These are phyloP conservation scores for Gastrolobium bilobum DNA, from an alignment of 306 rosid species.

Conservation along the genomic window DNA sequence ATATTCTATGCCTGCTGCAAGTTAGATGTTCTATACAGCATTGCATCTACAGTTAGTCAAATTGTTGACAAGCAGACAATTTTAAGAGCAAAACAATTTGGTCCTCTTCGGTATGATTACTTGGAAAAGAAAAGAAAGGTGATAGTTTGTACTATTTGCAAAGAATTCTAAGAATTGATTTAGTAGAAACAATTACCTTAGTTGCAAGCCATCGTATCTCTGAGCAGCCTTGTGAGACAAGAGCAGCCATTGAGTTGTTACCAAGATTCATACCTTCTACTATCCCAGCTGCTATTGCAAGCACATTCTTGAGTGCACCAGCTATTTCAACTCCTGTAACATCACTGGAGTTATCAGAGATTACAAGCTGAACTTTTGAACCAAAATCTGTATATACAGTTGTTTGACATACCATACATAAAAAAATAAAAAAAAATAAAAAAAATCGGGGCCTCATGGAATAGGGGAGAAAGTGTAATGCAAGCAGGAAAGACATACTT, in stretches of 20 bases:
- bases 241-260: conserved; percentile 97
- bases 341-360: conserved; percentile 96
- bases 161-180: conserved; percentile 14
- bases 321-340: conserved; percentile 99
- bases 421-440: neutral
- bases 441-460: conserved; percentile 27
- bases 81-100: conserved; percentile 11
- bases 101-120: neutral
- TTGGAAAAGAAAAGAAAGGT: conserved; percentile 1
- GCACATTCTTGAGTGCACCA: conserved; percentile 96
- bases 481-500: conserved; percentile 32
- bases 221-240: conserved; percentile 95
- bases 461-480: conserved; percentile 15
- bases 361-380: conserved; percentile 69
- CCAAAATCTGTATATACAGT: conserved; percentile 34
- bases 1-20: conserved; percentile 13
- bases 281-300: conserved; percentile 95
- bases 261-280: conserved; percentile 98
- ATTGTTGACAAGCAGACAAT: neutral
- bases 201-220: conserved; percentile 98
- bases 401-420: conserved; percentile 14
- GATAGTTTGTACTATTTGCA: neutral
- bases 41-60: conserved; percentile 27
- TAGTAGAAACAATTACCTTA: conserved; percentile 60
- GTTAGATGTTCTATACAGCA: neutral